phyloP scores from a whole-genome alignment of 108 stramenopile genomes.

The Chaetoceros tenuissimus region DNA sequence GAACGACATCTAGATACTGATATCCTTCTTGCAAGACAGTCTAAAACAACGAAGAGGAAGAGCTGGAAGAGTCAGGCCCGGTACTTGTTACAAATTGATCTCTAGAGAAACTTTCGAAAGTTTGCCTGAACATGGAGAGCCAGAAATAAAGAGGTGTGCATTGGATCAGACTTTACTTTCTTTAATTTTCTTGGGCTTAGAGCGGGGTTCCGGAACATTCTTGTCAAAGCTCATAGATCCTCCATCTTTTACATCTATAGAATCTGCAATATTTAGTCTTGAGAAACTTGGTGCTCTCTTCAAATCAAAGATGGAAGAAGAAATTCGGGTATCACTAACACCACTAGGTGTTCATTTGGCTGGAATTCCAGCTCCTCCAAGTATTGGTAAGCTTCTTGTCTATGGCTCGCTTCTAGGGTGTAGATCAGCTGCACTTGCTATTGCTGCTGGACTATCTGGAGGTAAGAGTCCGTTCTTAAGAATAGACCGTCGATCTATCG shows the following conservation, averaged over 20 bases:
- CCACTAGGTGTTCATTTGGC: constrained; percentile 77
- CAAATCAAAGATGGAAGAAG: too few relatives aligned
- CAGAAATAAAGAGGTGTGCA: constrained; percentile 73
- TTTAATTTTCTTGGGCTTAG: constrained; percentile 72
- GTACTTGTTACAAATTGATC: constrained; percentile 83
- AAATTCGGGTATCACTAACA: constrained; percentile 48
- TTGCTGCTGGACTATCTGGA: constrained; percentile 73
- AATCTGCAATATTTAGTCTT: constrained; percentile 50
- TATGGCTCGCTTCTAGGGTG: constrained; percentile 79
- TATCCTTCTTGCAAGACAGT: constrained; percentile 61
- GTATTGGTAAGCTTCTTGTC: constrained; percentile 69
- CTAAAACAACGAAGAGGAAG: constrained; percentile 66
- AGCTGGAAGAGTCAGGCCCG: constrained; percentile 74
- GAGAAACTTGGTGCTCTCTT: constrained; percentile 48
- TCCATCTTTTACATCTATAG: constrained; percentile 44
- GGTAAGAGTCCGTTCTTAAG: constrained; percentile 73
- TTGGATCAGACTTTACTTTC: constrained; percentile 76
- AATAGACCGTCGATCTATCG: constrained; percentile 25
- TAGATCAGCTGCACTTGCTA: constrained; percentile 58
- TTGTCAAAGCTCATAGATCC: constrained; percentile 58
- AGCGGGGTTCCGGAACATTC: constrained; percentile 56
- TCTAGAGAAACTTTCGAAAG: constrained; percentile 35
- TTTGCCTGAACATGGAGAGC: constrained; percentile 58
- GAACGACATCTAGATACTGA: constrained; percentile 85
- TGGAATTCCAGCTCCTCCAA: constrained; percentile 77